phyloP scores from a whole-genome alignment of 371 early-diverging fungal species.

The Rhizopus microsporus region DNA sequence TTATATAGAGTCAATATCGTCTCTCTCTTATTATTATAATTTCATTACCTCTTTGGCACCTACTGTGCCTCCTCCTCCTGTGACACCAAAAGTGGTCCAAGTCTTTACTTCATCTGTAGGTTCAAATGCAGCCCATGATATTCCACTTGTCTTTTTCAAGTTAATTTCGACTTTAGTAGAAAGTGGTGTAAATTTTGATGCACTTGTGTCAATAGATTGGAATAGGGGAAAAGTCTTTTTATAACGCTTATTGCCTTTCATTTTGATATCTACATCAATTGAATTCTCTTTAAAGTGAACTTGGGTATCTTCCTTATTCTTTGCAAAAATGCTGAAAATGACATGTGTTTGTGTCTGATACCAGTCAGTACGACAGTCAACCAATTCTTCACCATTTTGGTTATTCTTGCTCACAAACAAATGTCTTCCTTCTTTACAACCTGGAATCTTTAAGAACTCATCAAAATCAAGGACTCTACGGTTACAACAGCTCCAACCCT shows the following conservation, averaged over 20 bases:
- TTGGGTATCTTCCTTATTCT: constrained; percentile 73
- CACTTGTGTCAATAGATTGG: constrained; percentile 68
- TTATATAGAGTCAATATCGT: neutral
- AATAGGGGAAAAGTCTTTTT: constrained; percentile 62
- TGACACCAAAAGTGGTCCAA: constrained; percentile 88
- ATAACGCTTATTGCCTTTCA: constrained; percentile 66
- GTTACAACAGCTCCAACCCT: constrained; percentile 90
- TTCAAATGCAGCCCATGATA: constrained; percentile 86
- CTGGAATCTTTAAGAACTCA: constrained; percentile 92
- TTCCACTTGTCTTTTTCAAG: constrained; percentile 82
- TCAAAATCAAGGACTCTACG: constrained; percentile 95
- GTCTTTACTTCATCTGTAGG: constrained; percentile 63
- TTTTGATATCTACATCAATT: constrained; percentile 47
- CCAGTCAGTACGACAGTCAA: constrained; percentile 90
- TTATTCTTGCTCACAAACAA: constrained; percentile 68
- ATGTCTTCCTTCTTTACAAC: constrained; percentile 86
- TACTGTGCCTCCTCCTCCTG: constrained; percentile 61
- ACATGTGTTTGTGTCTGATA: constrained; percentile 88
- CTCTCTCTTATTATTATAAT: neutral
- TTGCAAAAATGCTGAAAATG: constrained; percentile 90
- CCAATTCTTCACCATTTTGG: constrained; percentile 51
- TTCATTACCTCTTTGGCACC: constrained; percentile 57
- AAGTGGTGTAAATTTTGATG: constrained; percentile 71
- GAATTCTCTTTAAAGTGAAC: constrained; percentile 57
- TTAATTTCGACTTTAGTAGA: constrained; percentile 87